Evolutionary conservation across 805 yeast species (phyloP), one percentile per base, ranked within the genome.

Genomic region (Spathaspora girioi): DNA sequence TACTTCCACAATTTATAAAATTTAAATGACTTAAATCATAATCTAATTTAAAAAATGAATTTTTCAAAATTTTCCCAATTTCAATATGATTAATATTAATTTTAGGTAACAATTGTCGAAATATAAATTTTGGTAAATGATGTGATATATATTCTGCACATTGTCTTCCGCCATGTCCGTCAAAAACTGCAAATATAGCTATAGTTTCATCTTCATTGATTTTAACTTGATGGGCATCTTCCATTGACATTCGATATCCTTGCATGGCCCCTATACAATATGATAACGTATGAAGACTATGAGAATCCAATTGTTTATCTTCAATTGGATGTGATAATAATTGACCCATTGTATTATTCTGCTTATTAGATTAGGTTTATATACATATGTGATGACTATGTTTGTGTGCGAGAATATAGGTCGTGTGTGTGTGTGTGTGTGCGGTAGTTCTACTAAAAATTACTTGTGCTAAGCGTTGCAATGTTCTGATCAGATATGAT

Each of bases 131-230:
- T 5, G 77, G 76, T 20, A 83, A 66, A 19, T 63, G 61, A 19
- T 71, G 71, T 42, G 83, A 74, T 4, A 87, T 66, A 54, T 70
- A 80, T 35, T 74, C 75, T 1, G 92, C 83, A 19, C 87, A 77
- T 23, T 78, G 77, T 5, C 78, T 73, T 14, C 93, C 92, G 2
- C 96, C 96, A 64, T 87, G 96, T 1, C 96, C 96, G 66, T 87
- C 96, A 66, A 85, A 87, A 1, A 87, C 87, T 0, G 86, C 90
- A 64, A 84, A 86, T 2, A 87, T 75, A 11, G 80, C 70, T 27
- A 70, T 55, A 11, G 68, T 45, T 31, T 70, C 74, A 53, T 71
- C 73, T 47, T 74, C 77, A 52, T 73, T 77, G 45, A 79, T 71
- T 41, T 76, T 60, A 18, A 82, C 79, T 54, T 81, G 75, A 64